Evolutionary conservation across 257 asterid species (phyloP), one percentile per base, ranked within the genome.

Genomic region (Eucommia ulmoides): DNA sequence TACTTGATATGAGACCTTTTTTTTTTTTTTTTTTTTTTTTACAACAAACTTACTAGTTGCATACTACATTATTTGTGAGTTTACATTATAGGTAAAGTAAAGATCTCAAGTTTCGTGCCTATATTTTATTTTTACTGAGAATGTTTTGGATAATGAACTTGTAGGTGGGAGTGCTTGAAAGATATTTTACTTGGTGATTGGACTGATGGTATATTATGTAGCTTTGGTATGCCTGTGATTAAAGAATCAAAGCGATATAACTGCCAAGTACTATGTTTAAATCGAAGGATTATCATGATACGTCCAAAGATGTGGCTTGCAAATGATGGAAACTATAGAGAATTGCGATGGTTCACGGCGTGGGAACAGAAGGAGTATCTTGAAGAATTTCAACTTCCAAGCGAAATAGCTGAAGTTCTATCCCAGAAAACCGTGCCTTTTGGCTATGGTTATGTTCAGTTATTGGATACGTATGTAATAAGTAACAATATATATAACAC

Each of bases 231-330:
- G 95, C 97, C 97, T 22, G 69, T 84, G 44, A 70, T 81, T 59
- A 84, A 88, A 63, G 97, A 83, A 22, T 77, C 84, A 0, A 95
- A 88, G 74, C 86, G 93, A 45, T 88, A 88, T 70, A 84, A 88
- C 54, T 84, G 97, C 59, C 97, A 88, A 67, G 78, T 88, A 24
- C 61, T 88, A 57, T 84, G 95, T 66, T 64, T 88, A 65, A 77
- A 88, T 68, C 65, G 93, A 62, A 79, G 82, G 68, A 84, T 88
- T 49, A 41, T 88, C 59, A 75, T 88, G 94, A 88, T 88, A 69
- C 79, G 95, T 21, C 97, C 97, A 20, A 88, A 88, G 68, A 81
- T 84, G 88, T 81, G 89, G 94, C 85, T 88, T 50, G 97, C 95
- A 41, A 84, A 88, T 64, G 94, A 84, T 65, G 95, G 95, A 16